Conservation (phyloP, 305 asterid species). For the Rubia occidens region DNA sequence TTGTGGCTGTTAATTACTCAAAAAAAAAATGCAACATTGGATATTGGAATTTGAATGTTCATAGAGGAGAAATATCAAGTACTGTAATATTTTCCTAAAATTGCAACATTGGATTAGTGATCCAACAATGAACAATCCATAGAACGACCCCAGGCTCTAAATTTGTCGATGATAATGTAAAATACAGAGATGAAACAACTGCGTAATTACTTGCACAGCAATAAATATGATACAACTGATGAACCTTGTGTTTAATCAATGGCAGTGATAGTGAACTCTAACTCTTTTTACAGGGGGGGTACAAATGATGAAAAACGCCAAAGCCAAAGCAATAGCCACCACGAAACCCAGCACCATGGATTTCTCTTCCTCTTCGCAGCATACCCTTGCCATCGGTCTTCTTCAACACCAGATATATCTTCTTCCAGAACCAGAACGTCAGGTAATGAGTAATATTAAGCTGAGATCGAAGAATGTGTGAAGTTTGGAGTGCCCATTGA, state of each 20-base stretch:
- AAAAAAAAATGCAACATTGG: too few relatives aligned
- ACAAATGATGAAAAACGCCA: constrained; percentile 4
- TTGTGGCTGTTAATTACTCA: too few relatives aligned
- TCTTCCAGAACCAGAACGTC: background rate
- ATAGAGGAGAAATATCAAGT: background rate
- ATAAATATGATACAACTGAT: background rate
- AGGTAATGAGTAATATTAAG: background rate
- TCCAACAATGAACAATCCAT: background rate
- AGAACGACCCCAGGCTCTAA: background rate
- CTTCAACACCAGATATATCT: background rate
- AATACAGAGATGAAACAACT: background rate
- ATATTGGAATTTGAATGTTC: background rate
- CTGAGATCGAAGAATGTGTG: background rate
- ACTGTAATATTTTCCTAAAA: background rate
- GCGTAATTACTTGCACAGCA: background rate
- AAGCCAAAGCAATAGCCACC: constrained; percentile 4
- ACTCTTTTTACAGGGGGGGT: background rate
- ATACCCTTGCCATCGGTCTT: background rate
- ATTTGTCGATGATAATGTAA: background rate
- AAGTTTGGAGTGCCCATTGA: background rate
- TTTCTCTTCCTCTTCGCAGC: constrained; percentile 7
- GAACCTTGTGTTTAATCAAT: background rate
- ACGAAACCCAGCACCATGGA: constrained; percentile 5
- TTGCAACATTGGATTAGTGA: background rate
- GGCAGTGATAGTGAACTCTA: constrained; percentile 4